A percentile compares a stretch with the other conserved stretches of the same genome.
These are phyloP conservation scores for Phaeosphaeria sp. DNA, from an alignment of 2,329 filamentous ascomycete genomes.

Conservation along the genomic window DNA sequence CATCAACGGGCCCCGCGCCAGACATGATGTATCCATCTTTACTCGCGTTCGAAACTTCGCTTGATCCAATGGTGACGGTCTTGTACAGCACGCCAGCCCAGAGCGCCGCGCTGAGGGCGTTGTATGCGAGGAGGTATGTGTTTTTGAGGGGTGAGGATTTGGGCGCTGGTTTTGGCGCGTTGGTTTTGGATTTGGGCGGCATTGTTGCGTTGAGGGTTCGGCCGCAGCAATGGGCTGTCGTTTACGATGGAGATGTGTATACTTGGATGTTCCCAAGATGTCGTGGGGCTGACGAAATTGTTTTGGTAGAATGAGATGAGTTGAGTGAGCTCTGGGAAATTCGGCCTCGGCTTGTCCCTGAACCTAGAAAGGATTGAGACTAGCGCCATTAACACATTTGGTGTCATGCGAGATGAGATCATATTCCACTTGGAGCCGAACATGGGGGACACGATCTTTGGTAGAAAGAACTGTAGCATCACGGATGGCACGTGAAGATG, in stretches of 20 bases:
- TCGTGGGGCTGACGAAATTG: no score
- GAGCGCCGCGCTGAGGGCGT: conserved; percentile 75
- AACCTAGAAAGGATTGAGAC: conserved; percentile 2
- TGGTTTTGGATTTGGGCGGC: conserved; percentile 11
- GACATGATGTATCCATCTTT: conserved; percentile 19
- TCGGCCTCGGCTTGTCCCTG: conserved; percentile 3
- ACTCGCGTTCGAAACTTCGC: conserved; percentile 19
- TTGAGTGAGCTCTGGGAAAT: background rate
- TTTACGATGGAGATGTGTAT: no score
- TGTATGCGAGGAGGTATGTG: conserved; percentile 83
- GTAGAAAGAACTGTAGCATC: background rate
- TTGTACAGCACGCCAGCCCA: conserved; percentile 81
- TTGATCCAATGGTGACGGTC: conserved; percentile 62
- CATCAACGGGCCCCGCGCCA: conserved; percentile 12
- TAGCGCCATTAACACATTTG: background rate
- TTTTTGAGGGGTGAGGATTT: conserved; percentile 30
- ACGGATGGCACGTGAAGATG: no score
- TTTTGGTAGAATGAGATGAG: background rate
- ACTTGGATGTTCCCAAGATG: background rate
- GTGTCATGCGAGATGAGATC: conserved; percentile 25
- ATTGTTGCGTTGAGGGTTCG: no score
- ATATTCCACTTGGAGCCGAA: conserved; percentile 1
- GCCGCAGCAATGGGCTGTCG: no score
- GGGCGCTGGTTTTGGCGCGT: conserved; percentile 8
- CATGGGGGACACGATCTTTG: background rate